These are phyloP conservation scores for Planoprotostelium fungivorum DNA, from an alignment of 78 protist genomes.

Conservation along the genomic window DNA sequence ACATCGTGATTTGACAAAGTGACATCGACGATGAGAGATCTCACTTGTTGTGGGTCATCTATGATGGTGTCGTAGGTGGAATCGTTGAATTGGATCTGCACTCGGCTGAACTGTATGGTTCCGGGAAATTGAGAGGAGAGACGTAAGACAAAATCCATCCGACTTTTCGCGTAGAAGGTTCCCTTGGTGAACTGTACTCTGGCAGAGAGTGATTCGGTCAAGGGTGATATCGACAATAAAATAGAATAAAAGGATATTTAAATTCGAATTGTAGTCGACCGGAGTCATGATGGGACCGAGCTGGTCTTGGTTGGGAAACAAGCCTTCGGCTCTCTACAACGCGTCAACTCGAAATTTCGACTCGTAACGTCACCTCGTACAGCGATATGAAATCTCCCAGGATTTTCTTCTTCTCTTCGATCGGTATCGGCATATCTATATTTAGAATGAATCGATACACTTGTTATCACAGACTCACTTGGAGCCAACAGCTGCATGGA, in stretches of 20 bases:
- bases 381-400: neutral
- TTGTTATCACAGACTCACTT: neutral
- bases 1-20: neutral
- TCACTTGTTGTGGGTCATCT: neutral
- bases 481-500: constrained; percentile 48
- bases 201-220: neutral
- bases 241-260: neutral
- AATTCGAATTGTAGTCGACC: neutral
- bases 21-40: neutral
- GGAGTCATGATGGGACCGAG: no score
- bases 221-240: neutral
- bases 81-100: neutral
- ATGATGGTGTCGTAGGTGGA: neutral
- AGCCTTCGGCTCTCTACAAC: no score
- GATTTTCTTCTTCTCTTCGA: neutral
- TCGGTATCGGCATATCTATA: neutral
- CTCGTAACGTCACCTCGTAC: neutral
- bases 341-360: no score
- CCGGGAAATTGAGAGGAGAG: neutral
- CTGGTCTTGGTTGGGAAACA: no score
- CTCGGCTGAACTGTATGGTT: neutral
- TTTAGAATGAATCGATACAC: neutral
- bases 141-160: neutral
- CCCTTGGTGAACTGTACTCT: neutral
- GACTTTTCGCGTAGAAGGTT: neutral